These are phyloP conservation scores for Poronia punctata DNA, from an alignment of 495 filamentous ascomycete species.

Conservation along the genomic window DNA sequence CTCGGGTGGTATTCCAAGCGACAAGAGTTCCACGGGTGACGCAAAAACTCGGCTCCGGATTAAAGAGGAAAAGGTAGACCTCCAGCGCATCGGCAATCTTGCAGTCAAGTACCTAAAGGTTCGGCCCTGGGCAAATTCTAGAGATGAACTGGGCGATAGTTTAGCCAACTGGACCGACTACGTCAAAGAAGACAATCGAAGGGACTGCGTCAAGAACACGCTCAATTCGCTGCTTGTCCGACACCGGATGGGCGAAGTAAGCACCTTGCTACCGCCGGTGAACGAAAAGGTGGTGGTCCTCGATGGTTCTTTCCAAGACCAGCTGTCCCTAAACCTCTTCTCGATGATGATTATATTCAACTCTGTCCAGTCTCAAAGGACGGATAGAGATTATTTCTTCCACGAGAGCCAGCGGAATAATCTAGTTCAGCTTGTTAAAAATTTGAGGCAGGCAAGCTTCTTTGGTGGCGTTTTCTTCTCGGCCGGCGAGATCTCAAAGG, in stretches of 20 bases:
- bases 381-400: conserved; percentile 83
- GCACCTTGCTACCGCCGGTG: conserved; percentile 58
- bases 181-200: conserved; percentile 51
- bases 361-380: conserved; percentile 79
- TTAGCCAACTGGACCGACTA: conserved; percentile 64
- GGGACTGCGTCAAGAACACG: conserved; percentile 57
- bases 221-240: conserved; percentile 76
- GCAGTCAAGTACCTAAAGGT: conserved; percentile 64
- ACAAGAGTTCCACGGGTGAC: conserved; percentile 6
- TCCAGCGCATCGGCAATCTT: conserved; percentile 67
- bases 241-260: conserved; percentile 63
- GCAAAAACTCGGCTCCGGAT: conserved; percentile 11
- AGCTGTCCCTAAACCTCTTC: conserved; percentile 77
- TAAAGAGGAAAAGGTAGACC: conserved; percentile 58
- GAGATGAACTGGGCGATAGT: conserved; percentile 27
- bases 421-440: conserved; percentile 60
- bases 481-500: conserved; percentile 48
- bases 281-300: conserved; percentile 65
- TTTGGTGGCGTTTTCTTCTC: conserved; percentile 77
- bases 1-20: background rate
- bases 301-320: conserved; percentile 77
- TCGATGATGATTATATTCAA: conserved; percentile 75
- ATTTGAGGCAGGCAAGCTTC: conserved; percentile 81
- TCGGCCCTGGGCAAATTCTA: conserved; percentile 61
- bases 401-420: conserved; percentile 60